A percentile compares a stretch with the other conserved stretches of the same genome.
Conservation (phyloP, 768 basidiomycete species). For the Gloeopeniophorella convolvens region DNA sequence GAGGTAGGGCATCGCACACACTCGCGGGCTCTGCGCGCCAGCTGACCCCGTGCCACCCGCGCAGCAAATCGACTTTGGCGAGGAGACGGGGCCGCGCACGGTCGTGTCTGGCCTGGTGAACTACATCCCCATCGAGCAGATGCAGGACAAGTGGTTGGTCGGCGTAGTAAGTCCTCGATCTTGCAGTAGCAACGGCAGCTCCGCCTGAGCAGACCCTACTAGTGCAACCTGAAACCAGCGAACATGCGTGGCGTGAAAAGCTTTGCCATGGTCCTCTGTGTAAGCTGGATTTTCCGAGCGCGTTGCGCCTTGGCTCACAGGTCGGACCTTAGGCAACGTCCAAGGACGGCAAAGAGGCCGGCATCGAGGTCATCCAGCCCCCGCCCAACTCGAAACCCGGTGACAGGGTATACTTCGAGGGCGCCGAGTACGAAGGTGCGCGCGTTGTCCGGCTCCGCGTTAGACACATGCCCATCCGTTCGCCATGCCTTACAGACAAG, state of each 20-base stretch:
- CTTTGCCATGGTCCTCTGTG: conserved; percentile 95
- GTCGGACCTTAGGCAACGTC: conserved; percentile 61
- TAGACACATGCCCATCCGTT: not conserved
- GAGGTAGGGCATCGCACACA: conserved; percentile 64
- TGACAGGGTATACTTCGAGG: conserved; percentile 94
- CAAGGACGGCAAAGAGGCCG: conserved; percentile 83
- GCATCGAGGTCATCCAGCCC: conserved; percentile 88
- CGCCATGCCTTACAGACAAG: conserved; percentile 35
- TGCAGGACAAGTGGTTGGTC: conserved; percentile 77
- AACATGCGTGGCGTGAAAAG: conserved; percentile 98
- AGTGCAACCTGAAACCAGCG: conserved; percentile 95
- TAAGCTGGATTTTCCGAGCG: conserved; percentile 31
- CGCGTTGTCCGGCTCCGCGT: conserved; percentile 29
- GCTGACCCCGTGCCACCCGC: too few species aligned
- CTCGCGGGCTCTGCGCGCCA: too few species aligned
- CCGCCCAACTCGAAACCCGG: conserved; percentile 83
- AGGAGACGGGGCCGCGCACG: conserved; percentile 89
- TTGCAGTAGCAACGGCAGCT: not conserved
- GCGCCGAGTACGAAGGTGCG: conserved; percentile 77
- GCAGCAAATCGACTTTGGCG: conserved; percentile 95
- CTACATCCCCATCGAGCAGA: conserved; percentile 92
- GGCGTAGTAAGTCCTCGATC: conserved; percentile 54
- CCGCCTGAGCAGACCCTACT: conserved; percentile 23
- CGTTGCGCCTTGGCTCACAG: not conserved
- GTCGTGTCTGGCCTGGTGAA: conserved; percentile 96